Evolutionary conservation across 345 rosid genomes (phyloP), one percentile per base, ranked within the genome.

Genomic region (Turnera subulata): DNA sequence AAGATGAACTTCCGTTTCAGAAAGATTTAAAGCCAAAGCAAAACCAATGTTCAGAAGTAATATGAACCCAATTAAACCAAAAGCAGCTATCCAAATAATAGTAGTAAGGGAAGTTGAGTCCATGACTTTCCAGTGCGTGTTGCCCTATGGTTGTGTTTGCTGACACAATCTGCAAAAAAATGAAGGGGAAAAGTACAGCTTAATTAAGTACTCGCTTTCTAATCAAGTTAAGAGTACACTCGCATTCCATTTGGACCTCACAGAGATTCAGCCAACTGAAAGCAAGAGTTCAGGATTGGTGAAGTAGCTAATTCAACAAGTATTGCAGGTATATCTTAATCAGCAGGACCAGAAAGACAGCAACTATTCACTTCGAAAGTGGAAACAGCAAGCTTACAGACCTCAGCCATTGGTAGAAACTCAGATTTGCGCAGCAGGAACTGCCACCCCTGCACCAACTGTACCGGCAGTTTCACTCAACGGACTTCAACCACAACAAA

Each of bases 371-470:
- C 84, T 71, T 75, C 81, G 82, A 91, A 85, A 66, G 63, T 77
- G 5, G 94, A 82, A 63, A 77, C 78, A 11, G 85, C 89, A 47
- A 73, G 82, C 49, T 79, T 81, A 63, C 84, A 82, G 59, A 84
- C 79, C 51, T 88, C 91, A 14, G 76, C 59, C 91, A 88, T 69
- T 12, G 86, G 85, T 72, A 82, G 55, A 17, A 56, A 46, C 58
- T 91, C 94, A 59, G 80, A 75, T 55, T n/a, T 75, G 80, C 53
- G 66, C 18, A 12, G 91, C 91, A 19, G 94, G 84, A 33, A 64
- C 72, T 44, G 90, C 73, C 63, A 78, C 43, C 54, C 96, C 98
- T 52, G 96, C 71, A 62, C 88, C 88, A 56, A 85, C 89, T n/a
- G 82, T 32, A 10, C 43, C 68, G 2, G 90, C 94, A 46, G 82